Conservation (phyloP, 257 asterid species). For the Nicotiana undulata region DNA sequence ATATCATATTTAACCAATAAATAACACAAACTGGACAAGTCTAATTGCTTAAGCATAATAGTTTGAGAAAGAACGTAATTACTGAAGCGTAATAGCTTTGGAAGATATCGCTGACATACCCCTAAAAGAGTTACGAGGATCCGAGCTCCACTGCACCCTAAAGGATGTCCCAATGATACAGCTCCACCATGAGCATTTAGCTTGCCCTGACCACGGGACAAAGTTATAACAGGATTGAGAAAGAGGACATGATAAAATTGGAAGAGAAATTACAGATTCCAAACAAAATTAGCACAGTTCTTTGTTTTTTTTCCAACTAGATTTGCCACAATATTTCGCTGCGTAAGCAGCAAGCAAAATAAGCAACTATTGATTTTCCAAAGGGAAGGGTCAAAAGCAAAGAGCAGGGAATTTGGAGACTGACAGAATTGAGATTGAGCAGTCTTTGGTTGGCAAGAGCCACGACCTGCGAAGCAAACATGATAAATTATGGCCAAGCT, state of each 20-base stretch:
- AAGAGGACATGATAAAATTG: background rate
- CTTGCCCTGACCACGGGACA: constrained; percentile 35
- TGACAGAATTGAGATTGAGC: constrained; percentile 62
- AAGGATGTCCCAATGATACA: constrained; percentile 88
- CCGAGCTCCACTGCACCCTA: constrained; percentile 97
- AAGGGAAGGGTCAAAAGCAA: background rate
- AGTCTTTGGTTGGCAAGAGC: constrained; percentile 81
- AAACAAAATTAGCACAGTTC: background rate
- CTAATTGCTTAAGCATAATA: background rate
- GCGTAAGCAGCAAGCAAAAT: background rate
- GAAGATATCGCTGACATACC: constrained; percentile 31
- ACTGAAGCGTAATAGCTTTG: background rate
- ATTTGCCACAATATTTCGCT: background rate
- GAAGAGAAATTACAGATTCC: background rate
- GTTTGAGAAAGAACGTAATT: background rate
- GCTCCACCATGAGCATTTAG: constrained; percentile 89
- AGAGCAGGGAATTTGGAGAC: constrained; percentile 20
- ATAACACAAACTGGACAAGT: background rate
- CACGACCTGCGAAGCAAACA: constrained; percentile 59
- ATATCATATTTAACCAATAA: background rate
- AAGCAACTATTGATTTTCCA: background rate
- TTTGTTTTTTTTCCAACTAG: too few relatives aligned
- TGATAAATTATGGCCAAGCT: background rate
- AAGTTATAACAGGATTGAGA: constrained; percentile 6
- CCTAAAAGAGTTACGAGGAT: constrained; percentile 86